Percentiles rank a stretch among this genome's conserved stretches.
These are phyloP conservation scores for Tillandsia fasciculata DNA, from an alignment of 176 grass and related monocot species.

Conservation along the genomic window DNA sequence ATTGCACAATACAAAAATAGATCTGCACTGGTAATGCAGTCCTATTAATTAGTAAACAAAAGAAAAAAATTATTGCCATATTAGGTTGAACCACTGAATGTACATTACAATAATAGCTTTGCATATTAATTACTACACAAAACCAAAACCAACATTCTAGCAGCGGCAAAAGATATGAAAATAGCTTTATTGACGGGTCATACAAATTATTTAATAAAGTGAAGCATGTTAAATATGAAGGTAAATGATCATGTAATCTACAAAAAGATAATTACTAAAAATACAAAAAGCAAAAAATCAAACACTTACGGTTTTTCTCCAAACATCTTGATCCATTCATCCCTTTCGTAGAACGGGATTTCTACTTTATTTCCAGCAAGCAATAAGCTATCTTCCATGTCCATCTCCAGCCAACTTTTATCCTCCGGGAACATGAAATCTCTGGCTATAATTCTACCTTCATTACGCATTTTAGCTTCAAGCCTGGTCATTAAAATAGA, in stretches of 20 bases:
- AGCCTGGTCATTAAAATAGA: constrained; percentile 17
- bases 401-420: constrained; percentile 29
- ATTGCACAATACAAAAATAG: too few species aligned
- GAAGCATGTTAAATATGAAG: neutral
- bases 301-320: constrained; percentile 19
- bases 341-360: constrained; percentile 27
- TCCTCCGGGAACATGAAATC: constrained; percentile 34
- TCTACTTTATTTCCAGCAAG: constrained; percentile 17
- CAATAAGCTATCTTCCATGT: constrained; percentile 24
- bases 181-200: neutral
- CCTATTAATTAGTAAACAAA: too few species aligned
- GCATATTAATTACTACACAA: neutral
- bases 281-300: neutral
- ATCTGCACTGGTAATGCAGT: too few species aligned
- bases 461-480: constrained; percentile 30
- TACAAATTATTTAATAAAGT: neutral
- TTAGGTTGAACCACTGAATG: neutral
- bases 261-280: neutral
- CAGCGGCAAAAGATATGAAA: neutral
- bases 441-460: constrained; percentile 29
- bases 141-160: neutral
- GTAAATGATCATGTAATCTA: neutral
- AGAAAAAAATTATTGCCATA: too few species aligned
- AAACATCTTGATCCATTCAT: constrained; percentile 18
- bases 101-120: neutral